Evolutionary conservation across 2,329 filamentous ascomycete species (phyloP), one percentile per base, ranked within the genome.

Genomic region (Alternaria viburni): DNA sequence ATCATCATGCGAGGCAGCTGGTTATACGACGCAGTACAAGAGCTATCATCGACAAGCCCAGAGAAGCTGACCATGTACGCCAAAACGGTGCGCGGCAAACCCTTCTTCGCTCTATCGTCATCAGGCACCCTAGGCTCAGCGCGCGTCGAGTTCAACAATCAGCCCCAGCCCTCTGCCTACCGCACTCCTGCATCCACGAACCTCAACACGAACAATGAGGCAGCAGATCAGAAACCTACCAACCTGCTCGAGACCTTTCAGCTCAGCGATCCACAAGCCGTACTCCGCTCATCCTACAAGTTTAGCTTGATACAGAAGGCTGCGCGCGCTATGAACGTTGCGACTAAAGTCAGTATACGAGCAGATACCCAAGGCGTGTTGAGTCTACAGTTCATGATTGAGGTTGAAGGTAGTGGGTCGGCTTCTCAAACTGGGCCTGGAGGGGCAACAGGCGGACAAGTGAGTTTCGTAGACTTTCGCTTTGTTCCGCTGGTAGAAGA

Each of bases 311-410:
- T 99, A 76, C 93, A 92, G 78, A 91, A 91, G 68, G 94, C 95
- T 0, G 89, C 89, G 49, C 90, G 95, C 68, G 95, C 96, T n/a
- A 98, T 99, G 95, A 89, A 90, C 49, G 88, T 93, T 41, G 93
- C 94, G 5, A 94, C 88, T 74, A 99, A 98, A 81, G 94, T 98
- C 61, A 97, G 93, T 76, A 86, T 99, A 65, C 86, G 96, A 15
- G 91, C 93, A 0, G 96, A 99, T 79, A 86, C 87, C 2, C 93
- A 97, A 77, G 95, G 96, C 0, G 95, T 99, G 28, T 80, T 99
- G 68, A 97, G 93, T 80, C 82, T 98, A 77, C 96, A 99, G 76
- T 97, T 98, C 74, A 96, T 99, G 91, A 90, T 99, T 15, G 93
- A 97, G 76, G 85, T 94, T 45, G 93, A 96, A 65, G 51, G 64